phyloP scores from a whole-genome alignment of 257 asterid genomes.

The Nicotiana noctiflora region DNA sequence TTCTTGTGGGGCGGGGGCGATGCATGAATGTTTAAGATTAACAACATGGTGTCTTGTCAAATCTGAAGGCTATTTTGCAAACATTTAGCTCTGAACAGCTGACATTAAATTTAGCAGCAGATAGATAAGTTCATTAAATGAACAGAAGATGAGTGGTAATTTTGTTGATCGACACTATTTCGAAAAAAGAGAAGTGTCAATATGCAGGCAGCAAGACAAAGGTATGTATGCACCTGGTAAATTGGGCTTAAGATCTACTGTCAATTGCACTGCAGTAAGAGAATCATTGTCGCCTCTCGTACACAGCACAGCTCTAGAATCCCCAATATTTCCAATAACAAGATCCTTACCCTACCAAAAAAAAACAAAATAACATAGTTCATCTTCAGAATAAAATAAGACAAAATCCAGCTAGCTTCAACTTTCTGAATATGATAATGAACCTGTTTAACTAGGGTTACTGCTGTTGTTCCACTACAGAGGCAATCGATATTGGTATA shows the following conservation, averaged over 20 bases:
- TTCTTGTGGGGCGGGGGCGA: background rate
- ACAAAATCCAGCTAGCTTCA: background rate
- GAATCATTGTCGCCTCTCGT: conserved; percentile 43
- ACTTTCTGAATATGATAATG: background rate
- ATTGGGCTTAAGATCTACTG: conserved; percentile 74
- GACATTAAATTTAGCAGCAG: background rate
- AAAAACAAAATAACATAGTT: background rate
- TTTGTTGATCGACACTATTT: background rate
- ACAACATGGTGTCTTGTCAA: background rate
- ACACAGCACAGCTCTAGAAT: conserved; percentile 69
- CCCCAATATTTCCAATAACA: conserved; percentile 67
- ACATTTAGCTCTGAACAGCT: background rate
- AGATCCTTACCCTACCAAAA: conserved; percentile 55
- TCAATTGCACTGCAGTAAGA: conserved; percentile 55
- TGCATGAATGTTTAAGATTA: background rate
- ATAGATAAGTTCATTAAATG: background rate
- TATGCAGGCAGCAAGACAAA: conserved; percentile 1
- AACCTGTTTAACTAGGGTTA: conserved; percentile 25
- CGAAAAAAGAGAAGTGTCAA: background rate
- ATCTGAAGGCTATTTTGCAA: background rate
- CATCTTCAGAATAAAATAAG: background rate
- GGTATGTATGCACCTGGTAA: conserved; percentile 47
- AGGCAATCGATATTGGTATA: conserved; percentile 17
- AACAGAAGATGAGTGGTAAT: background rate
- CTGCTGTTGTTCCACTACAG: conserved; percentile 26